Conservation (phyloP, 2,329 filamentous ascomycete genomes). For the Eutypella sp. region DNA sequence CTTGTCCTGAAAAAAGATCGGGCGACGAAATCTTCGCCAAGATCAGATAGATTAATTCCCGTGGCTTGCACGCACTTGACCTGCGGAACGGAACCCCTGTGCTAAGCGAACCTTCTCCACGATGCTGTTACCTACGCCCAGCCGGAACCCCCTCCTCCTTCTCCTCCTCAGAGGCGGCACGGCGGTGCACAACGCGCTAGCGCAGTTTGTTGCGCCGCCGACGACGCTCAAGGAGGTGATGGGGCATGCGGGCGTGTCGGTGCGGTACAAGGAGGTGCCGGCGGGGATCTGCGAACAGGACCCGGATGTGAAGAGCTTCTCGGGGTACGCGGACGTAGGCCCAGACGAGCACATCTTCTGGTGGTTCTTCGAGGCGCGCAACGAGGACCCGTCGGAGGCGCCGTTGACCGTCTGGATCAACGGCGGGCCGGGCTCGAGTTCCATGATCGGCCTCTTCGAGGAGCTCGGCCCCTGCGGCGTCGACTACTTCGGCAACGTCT, state of each 20-base stretch:
- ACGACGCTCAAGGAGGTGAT: slow-evolving; percentile 20
- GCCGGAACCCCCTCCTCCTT: not conserved
- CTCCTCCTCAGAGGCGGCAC: not conserved
- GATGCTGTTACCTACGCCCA: no score
- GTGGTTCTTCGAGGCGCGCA: slow-evolving; percentile 48
- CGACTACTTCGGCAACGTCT: slow-evolving; percentile 36
- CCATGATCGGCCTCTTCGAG: slow-evolving; percentile 52
- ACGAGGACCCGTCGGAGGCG: slow-evolving; percentile 36
- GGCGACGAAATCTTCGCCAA: no score
- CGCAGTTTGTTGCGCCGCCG: slow-evolving; percentile 25
- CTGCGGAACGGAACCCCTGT: no score
- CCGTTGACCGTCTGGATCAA: slow-evolving; percentile 50
- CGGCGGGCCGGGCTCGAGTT: slow-evolving; percentile 47
- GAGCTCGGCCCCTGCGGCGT: slow-evolving; percentile 35
- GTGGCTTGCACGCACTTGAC: no score
- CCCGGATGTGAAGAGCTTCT: slow-evolving; percentile 36
- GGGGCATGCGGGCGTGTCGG: slow-evolving; percentile 31
- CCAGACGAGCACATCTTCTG: slow-evolving; percentile 37
- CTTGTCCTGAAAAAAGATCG: no score
- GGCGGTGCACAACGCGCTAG: slow-evolving; percentile 7
- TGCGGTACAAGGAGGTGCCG: slow-evolving; percentile 44
- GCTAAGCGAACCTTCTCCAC: no score
- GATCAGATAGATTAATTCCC: no score
- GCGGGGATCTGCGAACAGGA: slow-evolving; percentile 40
- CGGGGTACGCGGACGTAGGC: slow-evolving; percentile 37